Evolutionary conservation across 352 stramenopile genomes (phyloP), one percentile per base, ranked within the genome.

Genomic region (Peronospora farinosa): DNA sequence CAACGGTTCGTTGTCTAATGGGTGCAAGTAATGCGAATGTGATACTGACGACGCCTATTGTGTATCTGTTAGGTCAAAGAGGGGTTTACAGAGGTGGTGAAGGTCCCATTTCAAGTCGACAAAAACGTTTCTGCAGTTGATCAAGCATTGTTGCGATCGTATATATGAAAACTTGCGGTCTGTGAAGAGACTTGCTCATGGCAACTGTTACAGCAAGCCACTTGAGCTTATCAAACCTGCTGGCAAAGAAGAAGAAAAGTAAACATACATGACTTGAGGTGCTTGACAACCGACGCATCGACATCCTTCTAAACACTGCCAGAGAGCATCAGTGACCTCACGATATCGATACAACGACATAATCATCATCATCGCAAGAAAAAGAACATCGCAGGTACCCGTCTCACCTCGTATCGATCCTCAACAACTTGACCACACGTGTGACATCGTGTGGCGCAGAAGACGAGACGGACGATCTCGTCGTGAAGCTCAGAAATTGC

Each of bases 21-120:
- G 21, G n/a, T 25, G 37, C 17, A 42, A 42, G 37, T 42, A 27
- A 7, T 5, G 16, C 13, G 31, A 12, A 37, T 16, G 30, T 30
- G 39, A 11, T 38, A 51, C 40, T 69, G 40, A 65, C 46, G 40
- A 65, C 46, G n/a, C 2, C 17, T 64, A 10, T 59, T 27, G 15
- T 19, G 47, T 50, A 50, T 25, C 27, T 54, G 8, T 15, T 61
- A 91, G 80, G 60, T 65, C 28, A 53, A 66, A 13, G 84, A 95
- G 54, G 84, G 84, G 3, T 92, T 95, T 64, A 49, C 57, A 3
- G 66, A 84, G 12, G 57, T 95, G 41, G 65, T 86, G 25, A 74
- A 83, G 46, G 68, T 93, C 12, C 72, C 63, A 37, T 90, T 95
- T 56, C 54, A 56, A 38, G 48, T 87, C 36, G 61, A 81, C 38